Evolutionary conservation across 768 basidiomycete genomes (phyloP).

Genomic region (Podaxis sp.): DNA sequence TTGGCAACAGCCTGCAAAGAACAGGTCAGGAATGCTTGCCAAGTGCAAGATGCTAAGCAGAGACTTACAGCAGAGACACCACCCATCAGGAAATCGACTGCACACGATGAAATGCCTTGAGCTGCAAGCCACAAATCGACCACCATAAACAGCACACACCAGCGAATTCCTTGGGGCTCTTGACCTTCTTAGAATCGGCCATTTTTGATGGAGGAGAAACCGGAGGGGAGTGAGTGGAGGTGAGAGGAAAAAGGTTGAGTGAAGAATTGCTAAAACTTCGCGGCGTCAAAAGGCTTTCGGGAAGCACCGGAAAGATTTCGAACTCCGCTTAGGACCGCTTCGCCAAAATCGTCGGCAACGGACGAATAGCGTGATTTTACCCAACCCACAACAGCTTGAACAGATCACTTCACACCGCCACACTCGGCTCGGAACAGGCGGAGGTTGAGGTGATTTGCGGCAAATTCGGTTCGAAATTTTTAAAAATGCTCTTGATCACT

Average conservation of each 20-base stretch:
- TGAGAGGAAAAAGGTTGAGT: constrained; percentile 26
- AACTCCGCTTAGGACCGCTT: constrained; percentile 36
- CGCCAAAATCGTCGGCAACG: not conserved
- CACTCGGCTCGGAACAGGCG: not conserved
- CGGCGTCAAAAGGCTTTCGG: constrained; percentile 41
- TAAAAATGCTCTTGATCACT: not conserved
- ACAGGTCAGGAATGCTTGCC: constrained; percentile 14
- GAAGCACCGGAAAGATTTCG: constrained; percentile 40
- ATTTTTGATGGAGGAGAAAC: constrained; percentile 52
- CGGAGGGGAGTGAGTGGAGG: constrained; percentile 41
- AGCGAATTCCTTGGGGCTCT: constrained; percentile 89
- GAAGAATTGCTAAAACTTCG: constrained; percentile 39
- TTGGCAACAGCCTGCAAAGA: constrained; percentile 86
- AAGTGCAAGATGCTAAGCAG: not conserved
- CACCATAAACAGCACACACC: constrained; percentile 39
- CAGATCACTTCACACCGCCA: constrained; percentile 1
- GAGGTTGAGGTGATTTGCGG: not conserved
- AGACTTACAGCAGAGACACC: constrained; percentile 83
- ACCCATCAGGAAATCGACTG: constrained; percentile 95
- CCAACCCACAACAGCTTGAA: not conserved
- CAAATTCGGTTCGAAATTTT: not conserved
- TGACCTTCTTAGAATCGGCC: constrained; percentile 81
- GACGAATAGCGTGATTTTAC: not conserved
- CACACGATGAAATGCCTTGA: constrained; percentile 15
- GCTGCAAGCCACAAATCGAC: constrained; percentile 15